Conservation (phyloP, 306 rosid genomes). For the Carpinus fangiana region DNA sequence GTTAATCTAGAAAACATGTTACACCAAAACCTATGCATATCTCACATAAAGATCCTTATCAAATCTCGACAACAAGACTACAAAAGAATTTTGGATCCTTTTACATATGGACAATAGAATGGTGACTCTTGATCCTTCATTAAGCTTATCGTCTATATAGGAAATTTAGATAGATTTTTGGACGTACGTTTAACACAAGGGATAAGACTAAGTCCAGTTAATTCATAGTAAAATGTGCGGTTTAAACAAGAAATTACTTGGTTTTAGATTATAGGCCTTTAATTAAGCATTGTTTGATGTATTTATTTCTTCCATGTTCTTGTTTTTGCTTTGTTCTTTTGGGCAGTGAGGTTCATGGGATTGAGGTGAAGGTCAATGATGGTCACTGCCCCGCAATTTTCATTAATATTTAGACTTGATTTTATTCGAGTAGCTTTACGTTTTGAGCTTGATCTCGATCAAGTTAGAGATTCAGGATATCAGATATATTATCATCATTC, state of each 20-base stretch:
- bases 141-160: constrained; percentile 29
- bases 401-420: not conserved
- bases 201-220: constrained; percentile 22
- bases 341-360: not conserved
- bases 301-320: not conserved
- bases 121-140: too few relatives aligned
- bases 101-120: too few relatives aligned
- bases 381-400: not conserved
- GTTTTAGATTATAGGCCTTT: constrained; percentile 1
- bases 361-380: not conserved
- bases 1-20: constrained; percentile 37
- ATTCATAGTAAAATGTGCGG: constrained; percentile 25
- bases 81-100: not conserved
- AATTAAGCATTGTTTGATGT: not conserved
- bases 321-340: not conserved
- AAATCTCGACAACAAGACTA: not conserved
- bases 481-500: not conserved
- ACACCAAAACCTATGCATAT: constrained; percentile 30
- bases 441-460: not conserved
- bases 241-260: constrained; percentile 20
- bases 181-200: constrained; percentile 33
- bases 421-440: constrained; percentile 2
- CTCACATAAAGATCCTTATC: constrained; percentile 26
- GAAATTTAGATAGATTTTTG: constrained; percentile 10
- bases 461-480: not conserved